Conservation (phyloP, 345 rosid genomes). For the Kandelia obovata region DNA sequence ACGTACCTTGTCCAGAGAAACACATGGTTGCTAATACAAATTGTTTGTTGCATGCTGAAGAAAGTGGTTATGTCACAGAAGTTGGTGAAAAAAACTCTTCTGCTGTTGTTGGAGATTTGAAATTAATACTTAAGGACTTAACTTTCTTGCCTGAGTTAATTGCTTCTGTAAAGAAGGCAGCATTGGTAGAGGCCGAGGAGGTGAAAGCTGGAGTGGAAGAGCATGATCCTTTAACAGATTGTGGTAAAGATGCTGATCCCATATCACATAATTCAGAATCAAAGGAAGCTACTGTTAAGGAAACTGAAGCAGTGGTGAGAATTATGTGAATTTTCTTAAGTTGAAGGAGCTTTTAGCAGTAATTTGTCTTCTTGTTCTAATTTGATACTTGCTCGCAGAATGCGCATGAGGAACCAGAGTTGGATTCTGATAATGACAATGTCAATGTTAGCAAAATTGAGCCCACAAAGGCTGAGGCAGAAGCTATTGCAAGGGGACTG, state of each 20-base stretch:
- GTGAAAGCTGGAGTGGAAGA: conserved; percentile 58
- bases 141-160: conserved; percentile 62
- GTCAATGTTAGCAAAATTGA: conserved; percentile 62
- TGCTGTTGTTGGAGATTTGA: conserved; percentile 37
- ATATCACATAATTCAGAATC: conserved; percentile 26
- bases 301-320: conserved; percentile 63
- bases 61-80: conserved; percentile 20
- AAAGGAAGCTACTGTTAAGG: conserved; percentile 33
- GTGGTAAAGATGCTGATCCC: conserved; percentile 21
- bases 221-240: too few species aligned
- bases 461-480: conserved; percentile 92
- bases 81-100: conserved; percentile 36
- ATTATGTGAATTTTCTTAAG: conserved; percentile 15
- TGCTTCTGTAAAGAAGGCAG: conserved; percentile 68
- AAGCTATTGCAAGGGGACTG: conserved; percentile 85
- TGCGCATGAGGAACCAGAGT: conserved; percentile 57
- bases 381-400: conserved; percentile 44
- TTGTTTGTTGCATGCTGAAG: conserved; percentile 25
- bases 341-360: conserved; percentile 2
- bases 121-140: conserved; percentile 43
- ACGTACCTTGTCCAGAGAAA: conserved; percentile 22
- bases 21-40: conserved; percentile 16
- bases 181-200: conserved; percentile 75
- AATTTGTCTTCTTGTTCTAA: conserved; percentile 22
- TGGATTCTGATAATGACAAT: conserved; percentile 61